Conservation (phyloP, 139 green algal genomes). For the Volvox reticuliferus region DNA sequence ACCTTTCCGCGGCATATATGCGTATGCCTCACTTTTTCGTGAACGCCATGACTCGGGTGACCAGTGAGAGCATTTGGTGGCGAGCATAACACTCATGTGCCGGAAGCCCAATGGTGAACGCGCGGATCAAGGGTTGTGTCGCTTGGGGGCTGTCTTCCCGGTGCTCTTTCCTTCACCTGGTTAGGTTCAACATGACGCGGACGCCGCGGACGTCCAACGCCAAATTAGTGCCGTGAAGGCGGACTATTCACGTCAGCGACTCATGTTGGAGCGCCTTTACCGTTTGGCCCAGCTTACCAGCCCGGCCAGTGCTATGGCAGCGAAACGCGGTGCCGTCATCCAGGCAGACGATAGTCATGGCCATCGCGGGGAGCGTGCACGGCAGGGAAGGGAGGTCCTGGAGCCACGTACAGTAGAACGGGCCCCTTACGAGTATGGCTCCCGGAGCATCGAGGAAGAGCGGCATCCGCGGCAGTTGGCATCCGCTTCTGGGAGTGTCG, state of each 20-base stretch:
- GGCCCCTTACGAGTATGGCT: neutral
- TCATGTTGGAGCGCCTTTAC: constrained; percentile 24
- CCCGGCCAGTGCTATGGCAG: neutral
- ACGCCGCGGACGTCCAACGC: neutral
- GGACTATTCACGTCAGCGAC: constrained; percentile 24
- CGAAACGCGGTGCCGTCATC: neutral
- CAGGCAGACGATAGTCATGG: neutral
- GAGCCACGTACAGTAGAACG: neutral
- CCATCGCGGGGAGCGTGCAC: neutral
- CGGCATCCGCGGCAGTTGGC: neutral
- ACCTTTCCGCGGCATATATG: no score
- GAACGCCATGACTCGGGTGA: no score
- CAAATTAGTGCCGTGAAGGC: constrained; percentile 26
- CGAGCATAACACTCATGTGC: no score
- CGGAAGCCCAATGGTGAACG: no score
- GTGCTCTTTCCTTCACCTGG: neutral
- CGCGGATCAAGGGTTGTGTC: no score
- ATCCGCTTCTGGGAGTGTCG: neutral
- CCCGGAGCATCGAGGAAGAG: constrained; percentile 12
- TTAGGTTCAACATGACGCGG: constrained; percentile 38
- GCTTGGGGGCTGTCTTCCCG: no score
- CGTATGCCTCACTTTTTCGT: no score
- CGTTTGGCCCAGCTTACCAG: constrained; percentile 28
- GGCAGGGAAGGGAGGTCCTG: neutral
- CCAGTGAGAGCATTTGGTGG: no score